Base-by-base conservation (phyloP, 371 early-diverging fungal species). In the Funneliformis caledonium region DNA sequence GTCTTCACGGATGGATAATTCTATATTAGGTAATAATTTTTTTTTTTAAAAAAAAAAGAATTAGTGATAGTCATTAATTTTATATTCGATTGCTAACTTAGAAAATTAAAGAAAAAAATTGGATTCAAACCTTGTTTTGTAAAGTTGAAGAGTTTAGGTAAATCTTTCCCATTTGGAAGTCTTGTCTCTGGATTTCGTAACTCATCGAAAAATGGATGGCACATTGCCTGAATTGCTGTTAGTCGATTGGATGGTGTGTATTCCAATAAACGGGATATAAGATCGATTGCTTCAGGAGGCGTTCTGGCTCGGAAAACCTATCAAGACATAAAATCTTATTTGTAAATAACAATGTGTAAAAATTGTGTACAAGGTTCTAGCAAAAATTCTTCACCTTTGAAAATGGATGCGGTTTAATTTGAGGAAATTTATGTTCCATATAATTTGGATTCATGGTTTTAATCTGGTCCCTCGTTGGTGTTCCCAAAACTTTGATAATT, bases 401-500 rank as follows among this genome's bases (percentile, higher is more conserved):
- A 85, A 98, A 97, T 37, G 97, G 93, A 82, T 96, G 95, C 19
- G 98, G 93, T 85, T 96, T 96, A 84, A 99, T 98, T 85, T 96
- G 96, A 81, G 99, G 98, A 87, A 99, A 99, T 81, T 96, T 96
- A 89, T 97, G 98, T 84, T 98, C 98, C 82, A 96, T 96, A 85
- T 98, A 98, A 88, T 95, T 94, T 60, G 95, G 96, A 86, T 99
- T 98, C 97, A 98, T 98, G 62, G 95, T 91, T 80, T 93, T 89
- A 82, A 98, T 94, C 85, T 98, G 98, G 78, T 98, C 97, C 81
- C 95, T 93, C 37, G 97, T 93, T 14, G 99, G 99, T 14, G 99
- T 99, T 45, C 99, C 99, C 33, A 99, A 91, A 1, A 98, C 96
- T 87, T 98, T 98, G 90, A 99, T 99, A 83, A 99, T 99, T 87